Base-by-base conservation (phyloP, 2,329 filamentous ascomycete species). In the Colletotrichum truncatum region DNA sequence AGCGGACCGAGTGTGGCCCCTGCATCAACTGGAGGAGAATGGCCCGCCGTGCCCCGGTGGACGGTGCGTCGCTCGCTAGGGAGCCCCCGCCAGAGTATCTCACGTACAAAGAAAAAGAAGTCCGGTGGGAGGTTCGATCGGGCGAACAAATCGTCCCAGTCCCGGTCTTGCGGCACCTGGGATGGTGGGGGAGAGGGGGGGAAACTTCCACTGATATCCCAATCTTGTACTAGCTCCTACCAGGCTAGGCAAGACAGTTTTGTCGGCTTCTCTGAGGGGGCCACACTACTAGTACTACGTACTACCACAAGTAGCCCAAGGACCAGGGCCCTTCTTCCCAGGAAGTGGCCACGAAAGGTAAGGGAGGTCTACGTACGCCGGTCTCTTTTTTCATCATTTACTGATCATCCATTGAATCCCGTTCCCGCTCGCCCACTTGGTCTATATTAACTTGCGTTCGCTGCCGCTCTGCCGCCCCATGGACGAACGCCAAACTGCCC, bases 71-170 rank as follows among this genome's bases (percentile, higher is more conserved):
- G 6, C 43, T 46, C 8, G 4, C 43, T 25, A 46, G 43, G 43
- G 26, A 46, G 3, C 25, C 43, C 43, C 43, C 43, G 18, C n/a
- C 8, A 14, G 12, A 28, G 43, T 26, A 25, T 25, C 23, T 23
- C 46, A 51, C 21, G 49, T 18, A 25, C 32, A 16, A 41, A 28
- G 14, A 21, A 54, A 39, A 34, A 53, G 28, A 38, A 45, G 38
- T 11, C 23, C 23, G 10, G n/a, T n/a, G n/a, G n/a, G n/a, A n/a
- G n/a, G 28, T 46, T 21, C 16, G 25, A 43, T 26, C 32, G 61
- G 61, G 56, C 56, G 32, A 61, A 61, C 28, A 61, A 48, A 48
- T 48, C 25, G 39, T 54, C 61, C 54, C 55, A 53, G 55, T 18
- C 28, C 53, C 18, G 53, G 23, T 26, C 32, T 14, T 39, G 28